Evolutionary conservation across 2,329 filamentous ascomycete genomes (phyloP).

Genomic region (Stagonosporopsis tanaceti): DNA sequence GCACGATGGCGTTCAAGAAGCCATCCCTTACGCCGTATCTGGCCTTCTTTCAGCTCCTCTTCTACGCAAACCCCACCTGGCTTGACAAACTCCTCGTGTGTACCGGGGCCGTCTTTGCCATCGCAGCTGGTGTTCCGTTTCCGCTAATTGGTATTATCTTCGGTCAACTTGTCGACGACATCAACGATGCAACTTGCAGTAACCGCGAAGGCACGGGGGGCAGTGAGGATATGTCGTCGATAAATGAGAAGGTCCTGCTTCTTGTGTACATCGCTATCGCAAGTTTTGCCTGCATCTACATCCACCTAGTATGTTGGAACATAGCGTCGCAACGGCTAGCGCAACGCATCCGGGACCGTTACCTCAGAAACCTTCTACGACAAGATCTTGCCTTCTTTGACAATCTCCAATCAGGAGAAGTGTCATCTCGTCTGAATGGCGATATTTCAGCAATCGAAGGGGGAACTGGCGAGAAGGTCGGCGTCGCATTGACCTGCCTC

Average conservation of each 20-base stretch:
- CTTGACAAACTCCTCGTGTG: constrained; percentile 46
- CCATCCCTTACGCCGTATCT: constrained; percentile 40
- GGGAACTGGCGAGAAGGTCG: constrained; percentile 75
- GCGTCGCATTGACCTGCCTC: constrained; percentile 67
- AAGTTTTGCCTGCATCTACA: constrained; percentile 70
- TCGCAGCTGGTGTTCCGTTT: constrained; percentile 68
- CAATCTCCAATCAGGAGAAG: constrained; percentile 67
- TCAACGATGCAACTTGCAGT: constrained; percentile 66
- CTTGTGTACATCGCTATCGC: constrained; percentile 71
- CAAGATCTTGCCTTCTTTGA: constrained; percentile 73
- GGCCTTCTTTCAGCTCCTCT: constrained; percentile 45
- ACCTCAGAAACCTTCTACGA: constrained; percentile 65
- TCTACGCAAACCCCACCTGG: constrained; percentile 49
- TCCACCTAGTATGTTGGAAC: constrained; percentile 70
- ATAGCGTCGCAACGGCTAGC: constrained; percentile 70
- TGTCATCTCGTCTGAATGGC: constrained; percentile 68
- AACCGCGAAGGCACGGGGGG: constrained; percentile 30
- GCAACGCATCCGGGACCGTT: constrained; percentile 67
- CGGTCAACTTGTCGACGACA: constrained; percentile 68
- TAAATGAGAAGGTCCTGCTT: constrained; percentile 66
- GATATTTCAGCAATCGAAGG: constrained; percentile 73
- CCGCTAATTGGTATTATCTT: constrained; percentile 71
- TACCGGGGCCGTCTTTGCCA: constrained; percentile 56
- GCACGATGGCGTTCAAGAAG: constrained; percentile 40
- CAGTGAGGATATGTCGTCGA: constrained; percentile 50